Base-by-base conservation (phyloP, 1,284 basidiomycete genomes). In the Vanrija pseudolonga region DNA sequence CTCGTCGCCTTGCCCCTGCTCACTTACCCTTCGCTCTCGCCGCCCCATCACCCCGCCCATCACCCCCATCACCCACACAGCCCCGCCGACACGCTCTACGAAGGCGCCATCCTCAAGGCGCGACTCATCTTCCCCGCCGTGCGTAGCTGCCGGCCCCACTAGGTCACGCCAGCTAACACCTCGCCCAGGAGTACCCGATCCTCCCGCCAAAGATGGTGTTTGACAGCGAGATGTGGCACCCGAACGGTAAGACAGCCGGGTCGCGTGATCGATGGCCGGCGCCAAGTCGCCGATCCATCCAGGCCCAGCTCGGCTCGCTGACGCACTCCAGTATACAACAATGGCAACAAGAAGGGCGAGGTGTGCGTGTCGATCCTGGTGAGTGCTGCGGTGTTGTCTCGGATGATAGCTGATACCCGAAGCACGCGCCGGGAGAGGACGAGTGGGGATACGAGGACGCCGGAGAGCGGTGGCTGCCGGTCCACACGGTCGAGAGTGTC, bases 371-470 rank as follows among this genome's bases (percentile, higher is more conserved):
- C 95, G 39, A 98, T 98, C 69, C 80, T 98, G 65, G 91, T 92
- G 60, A 75, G 87, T 76, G 36, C 9, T 40, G 2, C 43, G 60
- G 37, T 63, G 28, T 61, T 38, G 50, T 45, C 45, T 47, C 43
- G 40, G 23, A 9, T 12, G 12, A 26, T 36, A 50, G 18, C 38
- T 38, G 24, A 55, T 43, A n/a, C 32, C 5, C 32, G 6, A 45
- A 66, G 90, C 95, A 99, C 71, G 85, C 90, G 37, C 96, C 96
- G 2, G 95, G 93, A 46, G 90, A 95, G 56, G 96, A 99, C 77
- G 89, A 98, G 76, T 98, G 90, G 73, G 96, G 96, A 8, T 98
- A 94, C 69, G 96, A 99, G 75, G 90, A 97, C 68, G 94, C 96
- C 0, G 88, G 91, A 48, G 96, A 99, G 80, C 80, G 96, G 59